These are phyloP conservation scores for Platanthera guangdongensis DNA, from an alignment of 106 monocot genomes.

Conservation along the genomic window DNA sequence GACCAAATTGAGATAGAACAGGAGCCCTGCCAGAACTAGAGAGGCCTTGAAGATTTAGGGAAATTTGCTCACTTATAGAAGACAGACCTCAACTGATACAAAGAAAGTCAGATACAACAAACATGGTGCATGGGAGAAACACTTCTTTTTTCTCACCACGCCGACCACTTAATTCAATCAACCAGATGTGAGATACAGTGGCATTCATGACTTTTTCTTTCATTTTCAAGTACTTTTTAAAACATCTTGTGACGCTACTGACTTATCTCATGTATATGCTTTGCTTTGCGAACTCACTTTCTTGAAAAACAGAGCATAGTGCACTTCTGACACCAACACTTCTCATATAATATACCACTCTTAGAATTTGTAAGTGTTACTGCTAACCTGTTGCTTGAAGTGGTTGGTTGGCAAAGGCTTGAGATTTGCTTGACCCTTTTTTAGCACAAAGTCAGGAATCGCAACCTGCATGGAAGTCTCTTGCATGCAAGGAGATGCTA, in stretches of 20 bases:
- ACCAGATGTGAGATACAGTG: too few species aligned
- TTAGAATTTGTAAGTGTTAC: constrained; percentile 9
- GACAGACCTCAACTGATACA: too few species aligned
- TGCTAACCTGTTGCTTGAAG: constrained; percentile 10
- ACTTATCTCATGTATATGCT: constrained; percentile 2
- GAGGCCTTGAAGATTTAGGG: too few species aligned
- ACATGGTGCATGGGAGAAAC: constrained; percentile 10
- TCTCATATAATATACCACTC: constrained; percentile 1
- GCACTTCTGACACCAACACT: constrained; percentile 1
- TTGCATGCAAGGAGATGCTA: not conserved
- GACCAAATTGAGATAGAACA: too few species aligned
- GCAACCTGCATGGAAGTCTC: too few species aligned
- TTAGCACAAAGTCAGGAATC: too few species aligned
- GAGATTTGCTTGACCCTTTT: too few species aligned
- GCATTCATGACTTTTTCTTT: too few species aligned
- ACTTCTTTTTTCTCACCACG: constrained; percentile 6
- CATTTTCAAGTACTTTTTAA: not conserved
- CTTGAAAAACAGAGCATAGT: constrained; percentile 6
- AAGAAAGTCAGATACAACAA: not conserved
- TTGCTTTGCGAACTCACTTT: constrained; percentile 4
- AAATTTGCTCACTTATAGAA: too few species aligned
- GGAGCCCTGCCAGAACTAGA: too few species aligned
- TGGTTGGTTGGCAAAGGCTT: constrained; percentile 9
- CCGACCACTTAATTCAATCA: constrained; percentile 6
- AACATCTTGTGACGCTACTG: not conserved